Evolutionary conservation across 257 asterid species (phyloP), one percentile per base, ranked within the genome.

Genomic region (Fraxinus excelsior): DNA sequence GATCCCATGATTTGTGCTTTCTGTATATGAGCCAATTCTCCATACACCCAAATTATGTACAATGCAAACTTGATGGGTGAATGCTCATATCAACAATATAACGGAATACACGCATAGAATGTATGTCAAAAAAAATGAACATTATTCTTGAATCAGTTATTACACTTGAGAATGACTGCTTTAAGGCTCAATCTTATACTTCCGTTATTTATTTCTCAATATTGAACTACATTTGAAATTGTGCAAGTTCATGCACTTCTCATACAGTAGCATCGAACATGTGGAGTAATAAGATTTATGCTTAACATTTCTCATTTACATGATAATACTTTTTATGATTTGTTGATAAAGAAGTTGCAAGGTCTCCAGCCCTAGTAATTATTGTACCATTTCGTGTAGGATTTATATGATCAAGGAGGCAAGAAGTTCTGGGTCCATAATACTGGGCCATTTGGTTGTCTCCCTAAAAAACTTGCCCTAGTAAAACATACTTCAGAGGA

Each of bases 381-480:
- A 38, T 34, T 80, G 2, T 38, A 76, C 10, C 72, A 49, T 76
- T 67, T 13, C 12, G 69, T 80, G 84, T 81, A 92, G 96, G 90
- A 72, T 42, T 77, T 95, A 60, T 88, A 95, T 80, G 82, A 70
- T 79, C 80, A 80, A 83, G 97, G 95, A 74, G 98, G 98, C 75
- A 81, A 93, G 83, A 91, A 83, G 46, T 91, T 95, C 75, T 95
- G 99, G 99, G 85, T 93, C 49, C 99, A 95, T 80, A 93, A 91
- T 74, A 91, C 97, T 2, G 99, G 98, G 31, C 99, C 99, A 28
- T 81, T 95, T 70, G 98, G 99, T 64, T 95, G 99, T 66, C 89
- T 95, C 68, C 99, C 98, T 44, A 85, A 88, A 78, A 88, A 88
- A 72, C 90, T 95, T 38, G 82, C 92, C 77, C 71, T 51, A n/a